Evolutionary conservation across 805 yeast genomes (phyloP), one percentile per base, ranked within the genome.

Genomic region (Ogataea saltuana): DNA sequence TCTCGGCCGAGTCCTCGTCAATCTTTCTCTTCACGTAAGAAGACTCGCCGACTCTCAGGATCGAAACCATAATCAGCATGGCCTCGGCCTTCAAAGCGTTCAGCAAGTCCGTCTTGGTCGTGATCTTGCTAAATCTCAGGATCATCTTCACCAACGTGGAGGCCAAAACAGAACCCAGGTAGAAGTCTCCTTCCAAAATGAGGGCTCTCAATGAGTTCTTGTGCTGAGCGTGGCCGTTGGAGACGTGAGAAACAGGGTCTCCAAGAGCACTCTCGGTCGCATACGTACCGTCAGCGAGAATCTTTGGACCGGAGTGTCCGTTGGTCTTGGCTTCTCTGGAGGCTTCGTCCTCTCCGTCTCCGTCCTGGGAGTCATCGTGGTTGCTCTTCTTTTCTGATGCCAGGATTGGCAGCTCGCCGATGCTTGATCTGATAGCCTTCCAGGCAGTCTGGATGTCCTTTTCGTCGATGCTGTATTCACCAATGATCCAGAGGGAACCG

Each of bases 281-380:
- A 67, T 93, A 93, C 0, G 99, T 93, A 55, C 99, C 99, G 69
- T 93, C 99, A n/a, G 99, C 96, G 52, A 93, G 75, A 46, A 93
- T 83, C 46, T 85, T 83, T 16, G 97, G 97, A 33, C 87, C 87
- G 2, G 55, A 39, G 5, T 67, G 61, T 28, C 70, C 73, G 17
- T 59, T 62, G 25, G 64, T 42, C 44, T 41, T 42, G 18, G 37
- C 22, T 22, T 46, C 58, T 20, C 21, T 29, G 19, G 58, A 63
- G 6, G 40, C 47, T 9, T 35, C 52, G 12, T 44, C 48, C 12
- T 62, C 64, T 1, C n/a, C n/a, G n/a, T 55, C 64, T n/a, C 63
- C 64, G 1, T 56, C 65, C 11, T 45, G 51, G 1, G 37, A 39
- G 9, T 26, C 39, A 12, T 53, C 62, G 25, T 35, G 9, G 62